Evolutionary conservation across 139 green algal species (phyloP), one percentile per base, ranked within the genome.

Genomic region (Micractinium sp.): DNA sequence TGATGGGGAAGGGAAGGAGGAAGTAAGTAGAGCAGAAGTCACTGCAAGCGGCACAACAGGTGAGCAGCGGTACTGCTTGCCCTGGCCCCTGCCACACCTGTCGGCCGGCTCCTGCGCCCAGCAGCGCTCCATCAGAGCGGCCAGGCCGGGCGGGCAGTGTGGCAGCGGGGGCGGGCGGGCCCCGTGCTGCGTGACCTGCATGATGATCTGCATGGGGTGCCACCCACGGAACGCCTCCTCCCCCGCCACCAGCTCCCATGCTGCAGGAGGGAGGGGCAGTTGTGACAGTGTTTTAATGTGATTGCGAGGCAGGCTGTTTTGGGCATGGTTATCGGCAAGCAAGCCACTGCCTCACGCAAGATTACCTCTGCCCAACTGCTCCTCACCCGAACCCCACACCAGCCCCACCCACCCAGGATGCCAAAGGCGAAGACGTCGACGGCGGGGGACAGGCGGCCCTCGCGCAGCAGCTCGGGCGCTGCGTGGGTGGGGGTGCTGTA

Each of bases 401-500:
- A 47, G 74, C 23, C 22, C 29, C 53, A 86, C 83, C 67, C 83
- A 87, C 83, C 74, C 41, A 92, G 31, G 15, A 94, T 66, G 25
- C 91, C 91, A 69, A 93, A 94, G 18, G 87, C 76, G 76, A 85
- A 94, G 15, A 94, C 85, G 33, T 94, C 92, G 29, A 25, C 86
- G 2, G 79, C 14, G 16, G n/a, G n/a, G 53, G 60, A 80, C 76
- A 88, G 89, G 35, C 36, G 83, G 1, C 87, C 81, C 66, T 61
- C 27, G 7, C 61, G 33, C 89, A 89, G 61, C 73, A 90, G 85
- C 85, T 95, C 93, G 79, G 93, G 93, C 12, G 93, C 90, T 81
- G 92, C 91, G 87, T 94, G 94, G 53, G 85, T 88, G 86, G 86
- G 87, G 33, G 93, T 95, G 61, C 93, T 93, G 23, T 20, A 63